These are phyloP conservation scores for Dothistroma pini DNA, from an alignment of 2,329 filamentous ascomycete genomes.

Conservation along the genomic window DNA sequence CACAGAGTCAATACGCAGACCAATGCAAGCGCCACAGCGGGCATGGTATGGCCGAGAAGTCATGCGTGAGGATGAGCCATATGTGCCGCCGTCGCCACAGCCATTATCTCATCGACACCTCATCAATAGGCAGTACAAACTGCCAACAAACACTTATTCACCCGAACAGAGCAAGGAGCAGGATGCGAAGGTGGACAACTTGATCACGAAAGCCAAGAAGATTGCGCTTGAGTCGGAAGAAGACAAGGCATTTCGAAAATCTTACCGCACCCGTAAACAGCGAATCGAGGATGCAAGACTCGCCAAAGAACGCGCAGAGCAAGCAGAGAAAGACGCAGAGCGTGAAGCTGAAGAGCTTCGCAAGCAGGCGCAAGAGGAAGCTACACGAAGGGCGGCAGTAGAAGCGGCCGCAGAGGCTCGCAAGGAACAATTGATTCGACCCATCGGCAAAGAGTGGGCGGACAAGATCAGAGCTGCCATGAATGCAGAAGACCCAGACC, in stretches of 20 bases:
- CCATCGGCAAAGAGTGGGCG: slow-evolving; percentile 41
- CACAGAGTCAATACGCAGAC: not conserved
- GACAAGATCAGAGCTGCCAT: slow-evolving; percentile 37
- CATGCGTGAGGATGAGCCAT: not conserved
- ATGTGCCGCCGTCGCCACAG: not conserved
- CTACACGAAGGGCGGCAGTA: slow-evolving; percentile 6
- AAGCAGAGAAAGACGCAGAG: slow-evolving; percentile 7
- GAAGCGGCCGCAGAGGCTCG: slow-evolving; percentile 10
- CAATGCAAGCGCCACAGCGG: not conserved
- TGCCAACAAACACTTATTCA: not conserved
- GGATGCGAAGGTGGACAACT: slow-evolving; percentile 11
- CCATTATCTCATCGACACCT: not conserved
- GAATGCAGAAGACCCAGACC: slow-evolving; percentile 11
- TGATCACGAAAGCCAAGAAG: slow-evolving; percentile 13
- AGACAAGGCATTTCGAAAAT: slow-evolving; percentile 12
- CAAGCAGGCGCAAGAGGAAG: not conserved
- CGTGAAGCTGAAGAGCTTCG: slow-evolving; percentile 8
- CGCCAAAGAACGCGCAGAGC: slow-evolving; percentile 5
- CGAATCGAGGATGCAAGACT: not conserved
- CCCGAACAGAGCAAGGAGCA: slow-evolving; percentile 2
- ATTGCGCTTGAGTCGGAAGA: slow-evolving; percentile 13
- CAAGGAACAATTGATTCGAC: slow-evolving; percentile 21
- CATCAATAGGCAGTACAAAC: not conserved
- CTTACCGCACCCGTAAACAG: slow-evolving; percentile 12
- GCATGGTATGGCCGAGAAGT: not conserved